phyloP scores from a whole-genome alignment of 1,284 basidiomycete genomes.

The Pisolithus thermaeus region DNA sequence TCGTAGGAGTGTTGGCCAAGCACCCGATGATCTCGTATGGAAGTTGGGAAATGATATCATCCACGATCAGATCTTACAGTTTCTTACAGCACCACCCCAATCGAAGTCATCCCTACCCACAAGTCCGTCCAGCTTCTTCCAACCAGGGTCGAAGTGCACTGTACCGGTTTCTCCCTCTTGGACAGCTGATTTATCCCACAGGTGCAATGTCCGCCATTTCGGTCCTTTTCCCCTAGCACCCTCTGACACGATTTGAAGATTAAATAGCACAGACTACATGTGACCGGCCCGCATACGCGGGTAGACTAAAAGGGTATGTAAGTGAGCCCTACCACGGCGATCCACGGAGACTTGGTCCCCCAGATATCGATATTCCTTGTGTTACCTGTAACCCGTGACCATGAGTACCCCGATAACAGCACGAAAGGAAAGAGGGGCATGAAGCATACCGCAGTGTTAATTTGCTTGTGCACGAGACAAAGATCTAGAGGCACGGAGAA shows the following conservation, averaged over 20 bases:
- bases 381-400: slow-evolving; percentile 31
- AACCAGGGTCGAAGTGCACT: too few species aligned
- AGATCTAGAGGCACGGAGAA: slow-evolving; percentile 32
- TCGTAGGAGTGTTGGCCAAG: too few species aligned
- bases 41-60: too few species aligned
- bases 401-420: neutral
- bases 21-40: too few species aligned
- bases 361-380: slow-evolving; percentile 38
- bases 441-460: slow-evolving; percentile 54
- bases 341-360: slow-evolving; percentile 34
- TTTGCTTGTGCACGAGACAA: slow-evolving; percentile 54
- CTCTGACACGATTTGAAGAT: too few species aligned
- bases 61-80: neutral
- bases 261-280: too few species aligned
- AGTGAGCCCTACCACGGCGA: slow-evolving; percentile 40
- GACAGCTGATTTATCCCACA: too few species aligned
- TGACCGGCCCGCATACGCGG: neutral
- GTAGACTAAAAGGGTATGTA: too few species aligned
- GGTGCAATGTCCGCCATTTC: too few species aligned
- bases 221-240: too few species aligned
- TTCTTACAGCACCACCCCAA: neutral
- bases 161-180: too few species aligned
- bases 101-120: neutral
- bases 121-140: neutral
- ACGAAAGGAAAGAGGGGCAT: neutral